Conservation (phyloP, 148 eudicot species). For the Silene uniflora region DNA sequence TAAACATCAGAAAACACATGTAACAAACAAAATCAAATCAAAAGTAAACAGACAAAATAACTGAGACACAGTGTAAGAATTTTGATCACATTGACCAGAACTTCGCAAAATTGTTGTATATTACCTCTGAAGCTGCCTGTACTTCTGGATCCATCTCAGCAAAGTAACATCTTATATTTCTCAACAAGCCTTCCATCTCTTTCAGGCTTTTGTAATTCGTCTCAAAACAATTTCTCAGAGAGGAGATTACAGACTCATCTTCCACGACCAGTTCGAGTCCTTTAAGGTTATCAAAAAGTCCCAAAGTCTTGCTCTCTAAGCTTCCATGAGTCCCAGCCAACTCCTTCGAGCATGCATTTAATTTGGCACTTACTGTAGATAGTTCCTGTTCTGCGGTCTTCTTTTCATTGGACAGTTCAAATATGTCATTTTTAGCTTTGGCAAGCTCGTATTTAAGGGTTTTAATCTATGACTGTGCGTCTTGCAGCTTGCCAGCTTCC, state of each 20-base stretch:
- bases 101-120: not conserved
- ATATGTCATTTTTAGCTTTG: constrained; percentile 44
- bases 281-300: constrained; percentile 54
- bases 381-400: constrained; percentile 55
- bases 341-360: constrained; percentile 67
- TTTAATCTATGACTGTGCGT: constrained; percentile 40
- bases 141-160: constrained; percentile 39
- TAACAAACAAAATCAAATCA: not conserved
- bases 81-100: constrained; percentile 2
- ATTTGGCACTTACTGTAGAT: constrained; percentile 45
- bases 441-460: constrained; percentile 53
- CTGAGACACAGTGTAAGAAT: no score
- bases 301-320: constrained; percentile 44
- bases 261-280: constrained; percentile 50
- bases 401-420: constrained; percentile 53
- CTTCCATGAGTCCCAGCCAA: constrained; percentile 58
- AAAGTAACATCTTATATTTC: constrained; percentile 40
- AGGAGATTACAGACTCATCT: constrained; percentile 52
- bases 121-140: constrained; percentile 49
- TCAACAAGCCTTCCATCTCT: constrained; percentile 55
- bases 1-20: constrained; percentile 9
- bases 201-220: constrained; percentile 49
- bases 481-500: constrained; percentile 64
- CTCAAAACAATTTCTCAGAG: constrained; percentile 40
- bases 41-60: not conserved